phyloP scores from a whole-genome alignment of 176 grass and related monocot species.

The Musa troglodytarum region DNA sequence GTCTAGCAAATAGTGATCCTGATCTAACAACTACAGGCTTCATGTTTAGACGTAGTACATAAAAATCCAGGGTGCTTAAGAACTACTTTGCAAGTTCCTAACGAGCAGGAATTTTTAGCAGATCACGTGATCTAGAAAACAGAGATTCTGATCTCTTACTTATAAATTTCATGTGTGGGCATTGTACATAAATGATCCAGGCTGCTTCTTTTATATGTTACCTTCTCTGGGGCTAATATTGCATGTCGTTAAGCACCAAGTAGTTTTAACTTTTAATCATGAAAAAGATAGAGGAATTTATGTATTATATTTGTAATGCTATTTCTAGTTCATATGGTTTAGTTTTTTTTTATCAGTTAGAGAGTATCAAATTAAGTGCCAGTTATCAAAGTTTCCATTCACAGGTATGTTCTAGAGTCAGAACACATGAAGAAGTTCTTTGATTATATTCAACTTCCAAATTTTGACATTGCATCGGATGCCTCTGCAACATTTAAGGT shows the following conservation, averaged over 20 bases:
- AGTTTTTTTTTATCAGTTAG: not conserved
- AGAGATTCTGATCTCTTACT: not conserved
- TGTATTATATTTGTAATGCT: not conserved
- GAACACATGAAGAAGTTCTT: conserved; percentile 99
- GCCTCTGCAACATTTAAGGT: conserved; percentile 93
- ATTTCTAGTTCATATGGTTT: not conserved
- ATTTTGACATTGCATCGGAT: conserved; percentile 99
- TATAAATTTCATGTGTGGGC: not conserved
- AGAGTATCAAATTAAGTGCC: not conserved
- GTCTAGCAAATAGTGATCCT: not conserved
- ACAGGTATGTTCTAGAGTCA: conserved; percentile 91
- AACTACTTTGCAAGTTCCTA: not conserved
- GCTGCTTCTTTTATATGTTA: not conserved
- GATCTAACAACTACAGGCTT: no score
- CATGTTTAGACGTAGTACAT: no score
- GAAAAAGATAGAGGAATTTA: not conserved
- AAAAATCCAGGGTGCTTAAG: not conserved
- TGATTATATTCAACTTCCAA: conserved; percentile 92
- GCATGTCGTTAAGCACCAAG: not conserved
- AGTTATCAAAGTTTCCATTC: conserved; percentile 5
- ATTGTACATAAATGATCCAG: not conserved
- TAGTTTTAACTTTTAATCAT: not conserved
- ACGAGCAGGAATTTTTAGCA: not conserved
- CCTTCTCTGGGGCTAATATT: not conserved
- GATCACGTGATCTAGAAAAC: not conserved